A percentile compares a stretch with the other conserved stretches of the same genome.
Conservation (phyloP, 805 yeast species). For the Candida railenensis region DNA sequence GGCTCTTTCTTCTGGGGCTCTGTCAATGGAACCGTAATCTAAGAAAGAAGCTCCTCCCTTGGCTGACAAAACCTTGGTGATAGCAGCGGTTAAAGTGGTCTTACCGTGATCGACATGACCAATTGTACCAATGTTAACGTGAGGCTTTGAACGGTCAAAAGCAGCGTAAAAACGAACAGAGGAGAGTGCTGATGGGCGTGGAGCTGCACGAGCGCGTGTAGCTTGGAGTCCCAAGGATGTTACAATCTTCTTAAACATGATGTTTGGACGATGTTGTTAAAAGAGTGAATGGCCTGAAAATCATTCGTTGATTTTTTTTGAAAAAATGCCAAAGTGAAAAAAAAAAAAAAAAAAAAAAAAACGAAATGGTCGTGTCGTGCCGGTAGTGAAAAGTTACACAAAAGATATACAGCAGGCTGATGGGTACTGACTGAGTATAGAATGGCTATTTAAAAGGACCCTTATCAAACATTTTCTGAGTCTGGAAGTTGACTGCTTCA, state of each 20-base stretch:
- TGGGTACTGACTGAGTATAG: too few species aligned
- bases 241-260: conserved; percentile 29
- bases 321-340: not conserved
- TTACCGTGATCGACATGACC: conserved; percentile 99
- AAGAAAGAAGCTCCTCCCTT: conserved; percentile 91
- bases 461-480: too few species aligned
- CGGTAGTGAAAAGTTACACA: conserved; percentile 3
- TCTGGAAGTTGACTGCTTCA: too few species aligned
- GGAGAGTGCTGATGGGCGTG: conserved; percentile 25
- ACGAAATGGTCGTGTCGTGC: conserved; percentile 4
- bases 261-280: not conserved
- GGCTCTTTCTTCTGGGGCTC: conserved; percentile 99
- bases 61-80: conserved; percentile 88
- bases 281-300: not conserved
- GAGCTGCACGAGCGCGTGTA: conserved; percentile 19
- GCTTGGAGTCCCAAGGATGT: conserved; percentile 15
- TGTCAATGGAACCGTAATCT: conserved; percentile 91
- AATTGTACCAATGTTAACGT: conserved; percentile 94
- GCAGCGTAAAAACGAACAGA: conserved; percentile 54
- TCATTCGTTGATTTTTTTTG: not conserved
- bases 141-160: conserved; percentile 95
- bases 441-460: too few species aligned
- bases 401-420: too few species aligned
- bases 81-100: conserved; percentile 97
- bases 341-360: not conserved